Evolutionary conservation across 2,329 filamentous ascomycete genomes (phyloP).

Genomic region (Alternaria alternata): DNA sequence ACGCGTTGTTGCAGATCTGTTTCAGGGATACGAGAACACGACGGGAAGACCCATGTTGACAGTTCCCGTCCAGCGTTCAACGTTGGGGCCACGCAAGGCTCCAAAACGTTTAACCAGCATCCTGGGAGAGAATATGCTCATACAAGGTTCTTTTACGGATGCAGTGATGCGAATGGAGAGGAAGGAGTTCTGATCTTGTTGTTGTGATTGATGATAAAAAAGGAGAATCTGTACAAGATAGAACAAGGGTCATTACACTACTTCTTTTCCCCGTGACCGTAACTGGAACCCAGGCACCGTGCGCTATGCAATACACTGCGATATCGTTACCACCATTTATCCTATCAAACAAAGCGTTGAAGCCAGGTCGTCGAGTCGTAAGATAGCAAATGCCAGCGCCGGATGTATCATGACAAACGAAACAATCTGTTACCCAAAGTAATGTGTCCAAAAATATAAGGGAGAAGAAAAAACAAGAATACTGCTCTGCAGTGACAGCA

Average conservation of each 20-base stretch:
- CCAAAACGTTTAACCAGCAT: neutral
- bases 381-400: slow-evolving; percentile 10
- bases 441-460: slow-evolving; percentile 6
- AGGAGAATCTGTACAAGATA: slow-evolving; percentile 2
- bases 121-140: neutral
- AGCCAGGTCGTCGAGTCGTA: slow-evolving; percentile 7
- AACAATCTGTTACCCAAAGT: slow-evolving; percentile 14
- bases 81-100: neutral
- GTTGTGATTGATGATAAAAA: neutral
- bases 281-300: slow-evolving; percentile 7
- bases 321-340: slow-evolving; percentile 2
- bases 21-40: slow-evolving; percentile 12
- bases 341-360: slow-evolving; percentile 8
- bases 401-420: slow-evolving; percentile 5
- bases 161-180: neutral
- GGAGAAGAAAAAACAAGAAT: slow-evolving; percentile 7
- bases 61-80: neutral
- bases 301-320: slow-evolving; percentile 9
- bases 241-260: neutral
- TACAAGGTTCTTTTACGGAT: neutral
- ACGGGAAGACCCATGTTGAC: neutral
- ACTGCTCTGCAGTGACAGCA: neutral
- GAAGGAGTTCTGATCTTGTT: neutral
- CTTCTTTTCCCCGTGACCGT: neutral
- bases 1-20: slow-evolving; percentile 21